Conservation (phyloP, 2,329 filamentous ascomycete species). For the Pseudodiploospora longispora region DNA sequence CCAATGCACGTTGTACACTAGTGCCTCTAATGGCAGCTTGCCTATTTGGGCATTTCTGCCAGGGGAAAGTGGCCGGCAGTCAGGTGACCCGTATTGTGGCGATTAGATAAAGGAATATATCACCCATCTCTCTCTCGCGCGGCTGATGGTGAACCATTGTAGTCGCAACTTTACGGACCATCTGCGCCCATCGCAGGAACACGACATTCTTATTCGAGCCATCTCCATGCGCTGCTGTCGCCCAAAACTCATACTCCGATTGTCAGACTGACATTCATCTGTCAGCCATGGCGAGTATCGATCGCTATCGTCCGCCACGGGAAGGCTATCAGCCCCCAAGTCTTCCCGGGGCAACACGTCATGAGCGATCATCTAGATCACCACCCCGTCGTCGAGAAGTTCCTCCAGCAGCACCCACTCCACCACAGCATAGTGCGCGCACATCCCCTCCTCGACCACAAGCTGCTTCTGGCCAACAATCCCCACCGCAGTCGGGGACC, state of each 20-base stretch:
- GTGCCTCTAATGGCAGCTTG: background rate
- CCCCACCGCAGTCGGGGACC: conserved; percentile 32
- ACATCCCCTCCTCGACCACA: conserved; percentile 46
- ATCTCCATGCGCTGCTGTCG: conserved; percentile 15
- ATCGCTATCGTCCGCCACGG: conserved; percentile 48
- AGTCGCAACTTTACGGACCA: no score
- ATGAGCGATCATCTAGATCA: conserved; percentile 41
- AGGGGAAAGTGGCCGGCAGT: background rate
- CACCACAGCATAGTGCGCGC: conserved; percentile 46
- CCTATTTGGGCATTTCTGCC: background rate
- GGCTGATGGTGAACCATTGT: no score
- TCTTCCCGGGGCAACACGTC: conserved; percentile 29
- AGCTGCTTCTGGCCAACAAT: conserved; percentile 33
- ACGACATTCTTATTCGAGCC: no score
- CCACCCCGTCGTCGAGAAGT: conserved; percentile 46
- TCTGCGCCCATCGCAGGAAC: no score
- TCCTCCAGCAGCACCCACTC: conserved; percentile 54
- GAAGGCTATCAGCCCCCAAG: conserved; percentile 50
- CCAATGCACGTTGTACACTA: background rate
- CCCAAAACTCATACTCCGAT: conserved; percentile 6
- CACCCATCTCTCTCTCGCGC: background rate
- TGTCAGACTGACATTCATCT: conserved; percentile 17
- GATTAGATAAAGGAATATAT: conserved; percentile 17
- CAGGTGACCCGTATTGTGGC: conserved; percentile 9
- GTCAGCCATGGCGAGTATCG: conserved; percentile 48